Evolutionary conservation across 768 basidiomycete genomes (phyloP).

Genomic region (Rickenella mellea): DNA sequence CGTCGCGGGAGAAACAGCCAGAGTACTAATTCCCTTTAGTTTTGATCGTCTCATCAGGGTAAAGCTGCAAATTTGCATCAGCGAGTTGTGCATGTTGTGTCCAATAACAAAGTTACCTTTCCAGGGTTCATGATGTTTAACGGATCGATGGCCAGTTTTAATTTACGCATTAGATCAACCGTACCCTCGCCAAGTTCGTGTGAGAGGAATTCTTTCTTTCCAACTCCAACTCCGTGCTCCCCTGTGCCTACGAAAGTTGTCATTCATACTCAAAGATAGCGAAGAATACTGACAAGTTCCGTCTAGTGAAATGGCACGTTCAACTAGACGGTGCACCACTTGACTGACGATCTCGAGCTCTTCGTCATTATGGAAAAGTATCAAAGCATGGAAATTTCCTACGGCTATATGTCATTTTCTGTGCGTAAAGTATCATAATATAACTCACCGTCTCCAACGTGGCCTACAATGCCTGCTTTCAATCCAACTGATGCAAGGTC

Average conservation of each 20-base stretch:
- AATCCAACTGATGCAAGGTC: slow-evolving; percentile 53
- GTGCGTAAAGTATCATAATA: slow-evolving; percentile 13
- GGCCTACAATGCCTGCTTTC: slow-evolving; percentile 59
- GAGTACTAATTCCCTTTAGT: too few relatives aligned
- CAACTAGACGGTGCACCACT: slow-evolving; percentile 52
- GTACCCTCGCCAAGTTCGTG: slow-evolving; percentile 79
- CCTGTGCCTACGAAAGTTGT: slow-evolving; percentile 44
- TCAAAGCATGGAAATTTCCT: slow-evolving; percentile 32
- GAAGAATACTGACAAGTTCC: slow-evolving; percentile 49
- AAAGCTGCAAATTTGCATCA: background rate
- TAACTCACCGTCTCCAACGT: slow-evolving; percentile 62
- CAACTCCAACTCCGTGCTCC: slow-evolving; percentile 83
- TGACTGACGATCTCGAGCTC: slow-evolving; percentile 22
- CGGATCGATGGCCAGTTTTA: slow-evolving; percentile 72
- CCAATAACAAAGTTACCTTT: slow-evolving; percentile 40
- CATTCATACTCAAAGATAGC: background rate
- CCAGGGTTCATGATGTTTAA: slow-evolving; percentile 75
- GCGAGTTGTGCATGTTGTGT: background rate
- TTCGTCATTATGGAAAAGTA: slow-evolving; percentile 41
- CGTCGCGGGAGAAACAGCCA: too few relatives aligned
- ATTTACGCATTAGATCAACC: slow-evolving; percentile 72
- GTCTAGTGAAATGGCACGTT: slow-evolving; percentile 58
- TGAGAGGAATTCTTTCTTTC: slow-evolving; percentile 73
- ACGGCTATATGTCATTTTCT: background rate
- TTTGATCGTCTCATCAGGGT: slow-evolving; percentile 13